phyloP scores from a whole-genome alignment of 2,329 filamentous ascomycete genomes.

The Fusarium temperatum region DNA sequence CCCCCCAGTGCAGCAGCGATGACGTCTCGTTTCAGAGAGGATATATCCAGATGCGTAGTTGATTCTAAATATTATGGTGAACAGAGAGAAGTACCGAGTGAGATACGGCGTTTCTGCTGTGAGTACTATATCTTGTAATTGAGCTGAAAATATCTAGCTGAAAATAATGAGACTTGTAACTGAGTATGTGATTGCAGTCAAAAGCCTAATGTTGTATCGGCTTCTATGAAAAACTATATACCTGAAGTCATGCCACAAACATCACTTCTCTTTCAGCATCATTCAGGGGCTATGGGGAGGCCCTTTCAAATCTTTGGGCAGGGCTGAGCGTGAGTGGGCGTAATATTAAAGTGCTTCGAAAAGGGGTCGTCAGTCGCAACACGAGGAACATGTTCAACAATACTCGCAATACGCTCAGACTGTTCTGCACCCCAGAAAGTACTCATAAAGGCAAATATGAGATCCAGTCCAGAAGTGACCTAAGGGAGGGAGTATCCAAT shows the following conservation, averaged over 20 bases:
- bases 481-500: conserved; percentile 4
- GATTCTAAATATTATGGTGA: background rate
- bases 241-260: background rate
- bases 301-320: conserved; percentile 14
- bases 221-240: background rate
- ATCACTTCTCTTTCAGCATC: background rate
- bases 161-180: background rate
- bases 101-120: background rate
- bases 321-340: conserved; percentile 34
- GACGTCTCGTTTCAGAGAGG: background rate
- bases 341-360: conserved; percentile 37
- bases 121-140: background rate
- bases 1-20: background rate
- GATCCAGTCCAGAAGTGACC: conserved; percentile 50
- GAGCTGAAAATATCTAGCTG: background rate
- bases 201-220: background rate
- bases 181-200: background rate
- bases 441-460: conserved; percentile 49
- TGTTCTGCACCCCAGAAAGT: conserved; percentile 59
- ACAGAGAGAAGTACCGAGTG: too few species aligned
- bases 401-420: conserved; percentile 55
- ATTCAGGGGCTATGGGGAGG: background rate
- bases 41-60: background rate
- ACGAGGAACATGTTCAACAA: conserved; percentile 62
- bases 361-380: conserved; percentile 44